Percentiles rank a stretch among this genome's conserved stretches.
These are phyloP conservation scores for Pichia sp. DNA, from an alignment of 1,139 yeast genomes.

Conservation along the genomic window DNA sequence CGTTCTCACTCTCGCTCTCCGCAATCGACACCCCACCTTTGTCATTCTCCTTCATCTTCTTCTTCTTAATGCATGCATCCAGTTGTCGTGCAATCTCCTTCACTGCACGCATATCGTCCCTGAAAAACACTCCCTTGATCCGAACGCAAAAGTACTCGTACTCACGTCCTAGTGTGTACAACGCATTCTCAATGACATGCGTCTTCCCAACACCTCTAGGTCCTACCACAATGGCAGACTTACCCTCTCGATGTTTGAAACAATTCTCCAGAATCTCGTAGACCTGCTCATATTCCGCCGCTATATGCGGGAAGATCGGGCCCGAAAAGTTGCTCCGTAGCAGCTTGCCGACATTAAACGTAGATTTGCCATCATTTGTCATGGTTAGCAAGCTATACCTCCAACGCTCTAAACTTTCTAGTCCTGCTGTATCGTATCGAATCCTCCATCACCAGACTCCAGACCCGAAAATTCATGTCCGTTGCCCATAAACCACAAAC, in stretches of 20 bases:
- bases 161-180: slow-evolving; percentile 36
- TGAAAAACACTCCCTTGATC: slow-evolving; percentile 65
- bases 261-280: slow-evolving; percentile 58
- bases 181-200: slow-evolving; percentile 49
- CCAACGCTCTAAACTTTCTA: background rate
- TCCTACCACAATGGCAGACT: slow-evolving; percentile 74
- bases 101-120: slow-evolving; percentile 72
- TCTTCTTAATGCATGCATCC: slow-evolving; percentile 38
- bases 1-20: background rate
- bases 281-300: slow-evolving; percentile 38
- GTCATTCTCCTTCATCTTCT: too few species aligned
- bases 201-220: slow-evolving; percentile 79
- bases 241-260: slow-evolving; percentile 64
- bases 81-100: slow-evolving; percentile 82
- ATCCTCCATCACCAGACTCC: too few species aligned
- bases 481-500: too few species aligned
- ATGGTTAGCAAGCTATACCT: background rate
- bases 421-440: too few species aligned
- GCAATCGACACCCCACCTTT: slow-evolving; percentile 5
- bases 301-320: slow-evolving; percentile 21
- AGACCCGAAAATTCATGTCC: too few species aligned
- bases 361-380: too few species aligned
- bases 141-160: slow-evolving; percentile 50
- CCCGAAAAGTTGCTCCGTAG: too few species aligned
- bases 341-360: too few species aligned